A percentile compares a stretch with the other conserved stretches of the same genome.
phyloP scores from a whole-genome alignment of 73 alveolate species.

The Diophrys appendiculata region DNA sequence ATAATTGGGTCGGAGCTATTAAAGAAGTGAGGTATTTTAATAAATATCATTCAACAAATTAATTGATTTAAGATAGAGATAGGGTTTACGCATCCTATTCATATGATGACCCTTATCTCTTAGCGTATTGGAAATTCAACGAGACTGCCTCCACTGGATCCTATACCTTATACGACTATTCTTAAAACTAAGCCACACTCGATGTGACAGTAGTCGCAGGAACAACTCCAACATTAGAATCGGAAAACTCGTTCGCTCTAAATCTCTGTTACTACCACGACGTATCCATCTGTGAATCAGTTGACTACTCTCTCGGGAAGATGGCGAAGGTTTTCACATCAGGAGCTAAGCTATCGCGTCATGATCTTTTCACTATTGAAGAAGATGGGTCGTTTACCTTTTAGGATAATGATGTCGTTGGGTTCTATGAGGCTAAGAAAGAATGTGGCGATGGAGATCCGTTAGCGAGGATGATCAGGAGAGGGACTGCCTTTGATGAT shows the following conservation, averaged over 20 bases:
- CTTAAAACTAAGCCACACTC: too few species aligned
- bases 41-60: conserved; percentile 27
- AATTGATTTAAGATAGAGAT: conserved; percentile 28
- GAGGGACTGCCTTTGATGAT: neutral
- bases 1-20: conserved; percentile 36
- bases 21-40: conserved; percentile 37
- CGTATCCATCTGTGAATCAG: conserved; percentile 40
- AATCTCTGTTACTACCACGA: conserved; percentile 50
- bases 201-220: too few species aligned
- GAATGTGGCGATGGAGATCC: neutral
- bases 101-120: conserved; percentile 43
- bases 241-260: too few species aligned
- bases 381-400: neutral
- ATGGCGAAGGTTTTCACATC: neutral
- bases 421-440: neutral
- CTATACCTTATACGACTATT: too few species aligned
- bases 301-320: neutral
- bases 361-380: neutral
- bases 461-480: neutral
- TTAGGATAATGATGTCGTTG: neutral
- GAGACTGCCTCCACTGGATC: too few species aligned
- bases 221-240: too few species aligned
- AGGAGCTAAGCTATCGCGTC: neutral
- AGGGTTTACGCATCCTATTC: conserved; percentile 36
- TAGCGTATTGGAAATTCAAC: conserved; percentile 52